phyloP scores from a whole-genome alignment of 2,329 filamentous ascomycete species.

The Neonectria faginata region DNA sequence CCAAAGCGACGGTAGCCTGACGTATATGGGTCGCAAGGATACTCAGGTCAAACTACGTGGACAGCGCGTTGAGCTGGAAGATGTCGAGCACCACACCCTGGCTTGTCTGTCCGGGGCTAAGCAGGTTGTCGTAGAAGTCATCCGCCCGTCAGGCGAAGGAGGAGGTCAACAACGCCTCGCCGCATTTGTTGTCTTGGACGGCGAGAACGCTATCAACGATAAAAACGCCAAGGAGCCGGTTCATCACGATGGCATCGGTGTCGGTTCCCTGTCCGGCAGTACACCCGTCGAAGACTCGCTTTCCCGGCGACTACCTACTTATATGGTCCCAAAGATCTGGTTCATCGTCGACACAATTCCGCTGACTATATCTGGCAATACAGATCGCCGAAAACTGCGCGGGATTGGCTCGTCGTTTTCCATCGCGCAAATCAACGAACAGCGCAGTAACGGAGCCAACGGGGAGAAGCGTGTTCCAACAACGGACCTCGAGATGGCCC shows the following conservation, averaged over 20 bases:
- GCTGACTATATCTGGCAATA: slow-evolving; percentile 18
- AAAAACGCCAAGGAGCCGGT: not conserved
- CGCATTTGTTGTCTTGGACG: not conserved
- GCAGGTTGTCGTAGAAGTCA: slow-evolving; percentile 20
- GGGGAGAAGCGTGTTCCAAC: slow-evolving; percentile 2
- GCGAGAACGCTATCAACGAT: not conserved
- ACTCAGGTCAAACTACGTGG: slow-evolving; percentile 41
- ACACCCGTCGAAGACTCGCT: slow-evolving; percentile 1
- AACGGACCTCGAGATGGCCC: slow-evolving; percentile 1
- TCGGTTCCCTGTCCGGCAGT: not conserved
- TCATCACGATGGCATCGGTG: not conserved
- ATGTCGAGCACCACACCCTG: slow-evolving; percentile 33
- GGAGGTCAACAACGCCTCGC: not conserved
- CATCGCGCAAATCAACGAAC: slow-evolving; percentile 4
- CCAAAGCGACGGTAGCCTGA: slow-evolving; percentile 31
- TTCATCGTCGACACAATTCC: slow-evolving; percentile 14
- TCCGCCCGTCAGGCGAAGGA: not conserved
- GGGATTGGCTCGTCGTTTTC: slow-evolving; percentile 9
- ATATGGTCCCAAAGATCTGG: slow-evolving; percentile 24
- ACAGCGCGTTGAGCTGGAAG: slow-evolving; percentile 41
- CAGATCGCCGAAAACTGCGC: slow-evolving; percentile 15
- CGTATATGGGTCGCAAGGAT: slow-evolving; percentile 37
- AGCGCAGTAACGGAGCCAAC: not conserved
- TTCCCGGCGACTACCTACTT: slow-evolving; percentile 1
- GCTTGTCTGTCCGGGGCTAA: slow-evolving; percentile 5